A percentile compares a stretch with the other conserved stretches of the same genome.
phyloP scores from a whole-genome alignment of 169 alveolate genomes.

The Cryptosporidium xiaoi region DNA sequence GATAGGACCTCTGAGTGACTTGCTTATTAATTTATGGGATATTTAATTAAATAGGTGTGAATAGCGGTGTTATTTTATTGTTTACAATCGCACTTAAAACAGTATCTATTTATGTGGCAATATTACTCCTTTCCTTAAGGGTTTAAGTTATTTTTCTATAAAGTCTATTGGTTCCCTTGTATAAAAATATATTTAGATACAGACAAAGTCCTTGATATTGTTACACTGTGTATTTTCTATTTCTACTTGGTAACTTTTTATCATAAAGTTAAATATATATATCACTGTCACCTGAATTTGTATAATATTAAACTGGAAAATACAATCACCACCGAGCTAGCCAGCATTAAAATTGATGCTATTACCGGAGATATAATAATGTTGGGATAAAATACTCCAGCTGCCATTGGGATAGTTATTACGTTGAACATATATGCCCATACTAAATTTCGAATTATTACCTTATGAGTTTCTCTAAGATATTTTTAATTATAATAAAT shows the following conservation, averaged over 20 bases:
- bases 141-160: too few relatives aligned
- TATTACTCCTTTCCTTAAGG: too few relatives aligned
- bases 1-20: slow-evolving; percentile 11
- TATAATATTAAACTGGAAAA: slow-evolving; percentile 53
- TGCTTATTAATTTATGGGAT: neutral
- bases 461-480: slow-evolving; percentile 53
- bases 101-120: too few relatives aligned
- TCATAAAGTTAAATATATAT: too few relatives aligned
- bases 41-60: too few relatives aligned
- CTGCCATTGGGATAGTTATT: slow-evolving; percentile 58
- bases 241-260: too few relatives aligned
- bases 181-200: too few relatives aligned
- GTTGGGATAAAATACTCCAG: slow-evolving; percentile 64
- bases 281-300: neutral
- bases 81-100: too few relatives aligned
- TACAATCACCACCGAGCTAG: slow-evolving; percentile 49
- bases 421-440: slow-evolving; percentile 68
- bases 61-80: too few relatives aligned
- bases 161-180: too few relatives aligned
- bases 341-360: slow-evolving; percentile 53
- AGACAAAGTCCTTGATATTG: too few relatives aligned
- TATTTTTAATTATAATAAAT: neutral
- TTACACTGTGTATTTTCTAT: too few relatives aligned
- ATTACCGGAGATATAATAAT: slow-evolving; percentile 57
- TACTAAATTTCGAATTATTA: slow-evolving; percentile 45